Conservation (phyloP, 2,329 filamentous ascomycete species). For the Mycogone perniciosa region DNA sequence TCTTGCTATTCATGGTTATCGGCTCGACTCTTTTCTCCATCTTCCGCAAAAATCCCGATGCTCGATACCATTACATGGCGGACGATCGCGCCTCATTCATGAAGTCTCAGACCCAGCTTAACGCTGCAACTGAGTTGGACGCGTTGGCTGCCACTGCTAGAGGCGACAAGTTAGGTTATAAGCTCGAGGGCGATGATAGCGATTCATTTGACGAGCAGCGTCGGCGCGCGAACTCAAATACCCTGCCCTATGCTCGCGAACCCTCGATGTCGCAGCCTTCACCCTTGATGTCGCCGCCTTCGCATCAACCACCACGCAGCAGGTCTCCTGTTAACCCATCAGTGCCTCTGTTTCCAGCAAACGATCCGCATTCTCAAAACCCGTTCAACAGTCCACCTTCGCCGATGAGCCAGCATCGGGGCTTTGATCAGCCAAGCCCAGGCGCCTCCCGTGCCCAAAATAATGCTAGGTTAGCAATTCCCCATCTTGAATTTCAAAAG, state of each 20-base stretch:
- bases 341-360: conserved; percentile 37
- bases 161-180: conserved; percentile 60
- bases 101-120: conserved; percentile 81
- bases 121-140: conserved; percentile 73
- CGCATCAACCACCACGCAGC: too few relatives aligned
- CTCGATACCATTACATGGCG: conserved; percentile 88
- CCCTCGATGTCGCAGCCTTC: conserved; percentile 15
- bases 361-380: conserved; percentile 28
- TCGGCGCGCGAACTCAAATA: conserved; percentile 27
- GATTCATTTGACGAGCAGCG: conserved; percentile 32
- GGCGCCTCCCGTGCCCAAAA: conserved; percentile 31
- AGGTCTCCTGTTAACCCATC: conserved; percentile 35
- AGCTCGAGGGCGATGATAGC: conserved; percentile 34
- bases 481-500: not conserved
- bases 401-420: conserved; percentile 22
- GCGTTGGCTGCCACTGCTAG: conserved; percentile 84
- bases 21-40: conserved; percentile 58
- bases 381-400: conserved; percentile 21
- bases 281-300: conserved; percentile 20
- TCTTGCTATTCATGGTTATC: conserved; percentile 72
- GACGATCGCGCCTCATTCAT: conserved; percentile 94
- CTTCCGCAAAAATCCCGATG: conserved; percentile 87
- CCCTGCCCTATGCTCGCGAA: conserved; percentile 3
- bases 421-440: conserved; percentile 27
- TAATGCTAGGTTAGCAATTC: conserved; percentile 29